Evolutionary conservation across 2,329 filamentous ascomycete genomes (phyloP).

Genomic region (Grosmannia clavigera): DNA sequence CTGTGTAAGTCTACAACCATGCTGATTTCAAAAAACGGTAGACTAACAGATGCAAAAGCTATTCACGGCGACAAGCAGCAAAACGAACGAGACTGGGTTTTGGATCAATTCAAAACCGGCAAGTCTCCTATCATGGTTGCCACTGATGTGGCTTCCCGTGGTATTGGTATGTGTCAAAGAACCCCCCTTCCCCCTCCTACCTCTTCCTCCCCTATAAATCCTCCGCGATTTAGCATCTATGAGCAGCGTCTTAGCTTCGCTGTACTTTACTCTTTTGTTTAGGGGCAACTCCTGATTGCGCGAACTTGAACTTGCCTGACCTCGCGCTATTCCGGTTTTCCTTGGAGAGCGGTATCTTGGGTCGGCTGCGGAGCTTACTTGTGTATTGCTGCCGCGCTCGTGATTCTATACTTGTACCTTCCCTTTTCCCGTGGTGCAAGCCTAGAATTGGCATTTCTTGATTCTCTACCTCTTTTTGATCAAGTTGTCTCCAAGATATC

Average conservation of each 20-base stretch:
- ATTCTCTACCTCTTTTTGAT: constrained; percentile 34
- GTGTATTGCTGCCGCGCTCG: constrained; percentile 58
- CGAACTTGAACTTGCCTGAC: constrained; percentile 86
- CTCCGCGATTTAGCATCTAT: constrained; percentile 33
- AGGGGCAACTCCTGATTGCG: constrained; percentile 75
- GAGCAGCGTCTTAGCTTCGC: constrained; percentile 41
- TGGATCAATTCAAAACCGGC: constrained; percentile 98
- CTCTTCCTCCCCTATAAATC: constrained; percentile 18
- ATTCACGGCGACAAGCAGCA: constrained; percentile 99
- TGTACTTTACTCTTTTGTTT: constrained; percentile 88
- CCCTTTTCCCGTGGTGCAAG: constrained; percentile 54
- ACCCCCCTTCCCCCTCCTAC: constrained; percentile 21
- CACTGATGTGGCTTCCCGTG: constrained; percentile 98
- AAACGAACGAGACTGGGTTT: constrained; percentile 98
- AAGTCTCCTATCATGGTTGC: constrained; percentile 99
- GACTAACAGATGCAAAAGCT: constrained; percentile 16
- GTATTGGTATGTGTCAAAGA: constrained; percentile 90
- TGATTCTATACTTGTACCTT: constrained; percentile 63
- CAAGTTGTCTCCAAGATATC: constrained; percentile 55
- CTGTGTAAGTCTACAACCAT: constrained; percentile 54
- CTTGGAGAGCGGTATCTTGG: constrained; percentile 73
- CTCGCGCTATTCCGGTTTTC: constrained; percentile 70
- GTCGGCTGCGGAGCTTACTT: constrained; percentile 54
- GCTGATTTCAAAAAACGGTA: not conserved
- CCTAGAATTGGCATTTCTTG: constrained; percentile 70